Evolutionary conservation across 2,329 filamentous ascomycete species (phyloP), one percentile per base, ranked within the genome.

Genomic region (Claviceps purpurea): DNA sequence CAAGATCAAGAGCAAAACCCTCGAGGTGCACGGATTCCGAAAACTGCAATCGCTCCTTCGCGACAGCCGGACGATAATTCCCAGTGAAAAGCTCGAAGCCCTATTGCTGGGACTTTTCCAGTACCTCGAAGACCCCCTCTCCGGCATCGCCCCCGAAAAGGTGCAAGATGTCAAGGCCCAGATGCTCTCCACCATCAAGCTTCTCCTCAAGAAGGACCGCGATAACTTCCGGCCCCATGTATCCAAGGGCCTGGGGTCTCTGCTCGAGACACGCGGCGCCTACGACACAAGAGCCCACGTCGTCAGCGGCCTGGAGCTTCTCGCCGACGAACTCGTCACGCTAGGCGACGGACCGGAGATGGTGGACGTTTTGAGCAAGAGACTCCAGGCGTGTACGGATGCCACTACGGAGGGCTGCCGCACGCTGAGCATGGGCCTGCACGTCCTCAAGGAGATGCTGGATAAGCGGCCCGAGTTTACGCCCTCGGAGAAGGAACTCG

Each of bases 21-120:
- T 91, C n/a, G 87, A 90, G 62, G 85, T 87, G 3, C 85, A 89
- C 62, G 86, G 86, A 52, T 89, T 90, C 73, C 79, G 86, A 50
- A 86, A 87, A 61, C 72, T 90, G 48, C 86, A 90, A 64, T 82
- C 82, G 41, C 76, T 89, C 57, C 76, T 89, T 54, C 82, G 84
- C 56, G 82, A 85, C 54, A 78, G 75, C 61, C 77, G 76, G 59
- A 75, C 81, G 14, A 73, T 80, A 20, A 81, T 86, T 62, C 74
- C 76, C 1, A 78, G 84, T 54, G 79, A 84, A 47, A 84, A 79
- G 57, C 89, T 88, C 55, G 78, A 84, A 56, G 74, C 81, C 7
- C 73, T 90, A 2, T 69, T 89, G 39, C 60, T 77, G 2, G 84
- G 82, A 0, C 73, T 89, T 20, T 85, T 90, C 55, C 78, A 82